Evolutionary conservation across 257 asterid genomes (phyloP).

Genomic region (Leonotis leonurus): DNA sequence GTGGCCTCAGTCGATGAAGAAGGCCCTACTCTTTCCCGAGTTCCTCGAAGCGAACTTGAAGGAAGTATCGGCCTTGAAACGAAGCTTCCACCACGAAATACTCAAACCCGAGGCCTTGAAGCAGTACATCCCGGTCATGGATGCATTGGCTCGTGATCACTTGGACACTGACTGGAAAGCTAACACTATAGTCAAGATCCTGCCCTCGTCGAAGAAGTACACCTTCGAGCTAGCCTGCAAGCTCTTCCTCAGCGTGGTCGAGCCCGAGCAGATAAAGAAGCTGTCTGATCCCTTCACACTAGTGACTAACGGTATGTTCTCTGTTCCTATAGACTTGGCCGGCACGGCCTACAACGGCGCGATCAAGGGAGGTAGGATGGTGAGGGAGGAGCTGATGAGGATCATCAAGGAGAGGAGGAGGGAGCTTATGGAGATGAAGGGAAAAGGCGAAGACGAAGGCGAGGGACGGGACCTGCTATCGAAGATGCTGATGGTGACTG

Average conservation of each 20-base stretch:
- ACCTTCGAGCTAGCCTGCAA: constrained; percentile 54
- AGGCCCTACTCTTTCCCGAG: constrained; percentile 44
- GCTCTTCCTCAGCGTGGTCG: constrained; percentile 39
- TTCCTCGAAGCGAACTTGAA: constrained; percentile 30
- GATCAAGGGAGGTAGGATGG: constrained; percentile 47
- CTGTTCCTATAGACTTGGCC: constrained; percentile 51
- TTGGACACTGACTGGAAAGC: constrained; percentile 40
- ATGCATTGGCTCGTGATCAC: constrained; percentile 38
- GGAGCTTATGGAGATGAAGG: constrained; percentile 32
- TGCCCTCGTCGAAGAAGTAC: constrained; percentile 42
- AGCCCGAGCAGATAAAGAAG: constrained; percentile 33
- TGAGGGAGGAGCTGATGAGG: constrained; percentile 52
- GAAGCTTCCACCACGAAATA: constrained; percentile 46
- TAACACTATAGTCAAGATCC: constrained; percentile 31
- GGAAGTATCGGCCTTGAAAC: constrained; percentile 35
- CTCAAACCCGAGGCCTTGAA: constrained; percentile 53
- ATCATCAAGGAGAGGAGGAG: constrained; percentile 49
- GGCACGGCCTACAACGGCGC: constrained; percentile 50
- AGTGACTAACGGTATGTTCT: constrained; percentile 52
- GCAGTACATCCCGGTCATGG: constrained; percentile 51
- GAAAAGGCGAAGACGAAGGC: no score
- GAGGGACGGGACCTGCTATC: constrained; percentile 43
- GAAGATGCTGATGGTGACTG: constrained; percentile 41
- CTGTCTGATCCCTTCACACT: constrained; percentile 44
- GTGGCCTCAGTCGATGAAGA: constrained; percentile 56